These are phyloP conservation scores for Margaritispora aquatica DNA, from an alignment of 495 filamentous ascomycete species.

Conservation along the genomic window DNA sequence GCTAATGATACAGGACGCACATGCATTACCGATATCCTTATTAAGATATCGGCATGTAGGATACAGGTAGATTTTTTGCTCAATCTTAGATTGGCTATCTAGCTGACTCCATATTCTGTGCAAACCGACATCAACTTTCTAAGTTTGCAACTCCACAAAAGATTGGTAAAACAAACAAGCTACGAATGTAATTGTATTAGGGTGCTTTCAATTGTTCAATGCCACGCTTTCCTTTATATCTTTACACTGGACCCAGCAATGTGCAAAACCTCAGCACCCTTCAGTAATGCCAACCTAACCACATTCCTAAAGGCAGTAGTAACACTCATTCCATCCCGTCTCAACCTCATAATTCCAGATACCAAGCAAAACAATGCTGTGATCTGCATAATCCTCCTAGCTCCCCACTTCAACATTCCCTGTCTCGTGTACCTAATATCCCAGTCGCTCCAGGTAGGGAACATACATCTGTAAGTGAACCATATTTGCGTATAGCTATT, in stretches of 20 bases:
- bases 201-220: no score
- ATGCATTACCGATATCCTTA: no score
- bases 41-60: no score
- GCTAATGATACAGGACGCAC: no score
- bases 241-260: not conserved
- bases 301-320: not conserved
- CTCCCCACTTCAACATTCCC: conserved; percentile 27
- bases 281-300: not conserved
- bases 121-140: no score
- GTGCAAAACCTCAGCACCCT: not conserved
- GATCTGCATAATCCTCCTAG: not conserved
- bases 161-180: no score
- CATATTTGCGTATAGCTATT: conserved; percentile 45
- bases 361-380: not conserved
- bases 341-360: not conserved
- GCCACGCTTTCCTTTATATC: not conserved
- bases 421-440: conserved; percentile 43
- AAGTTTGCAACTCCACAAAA: no score
- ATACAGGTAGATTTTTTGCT: no score
- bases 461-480: conserved; percentile 43
- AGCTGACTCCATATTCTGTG: no score
- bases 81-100: no score
- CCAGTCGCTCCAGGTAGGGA: conserved; percentile 52
- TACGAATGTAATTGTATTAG: no score
- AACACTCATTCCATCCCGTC: not conserved